Base-by-base conservation (phyloP, 108 stramenopile genomes). In the Pseudonitzschia delicatissima region DNA sequence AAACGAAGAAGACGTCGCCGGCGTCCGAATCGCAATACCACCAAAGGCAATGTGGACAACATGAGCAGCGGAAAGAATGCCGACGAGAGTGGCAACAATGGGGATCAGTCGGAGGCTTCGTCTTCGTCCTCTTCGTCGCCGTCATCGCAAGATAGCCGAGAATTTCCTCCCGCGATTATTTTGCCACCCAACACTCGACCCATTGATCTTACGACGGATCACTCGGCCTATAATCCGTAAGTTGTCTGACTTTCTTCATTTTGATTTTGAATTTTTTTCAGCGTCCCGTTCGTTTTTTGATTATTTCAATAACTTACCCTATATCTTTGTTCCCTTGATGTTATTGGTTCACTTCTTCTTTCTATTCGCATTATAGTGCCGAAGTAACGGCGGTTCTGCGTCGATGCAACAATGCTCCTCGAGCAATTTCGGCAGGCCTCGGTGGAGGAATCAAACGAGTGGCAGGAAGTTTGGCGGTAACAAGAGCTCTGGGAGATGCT, bases 391-490 rank as follows among this genome's bases (percentile, higher is more conserved):
- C 85, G 1, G 92, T 93, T 11, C 72, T 85, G 21, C 78, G 79
- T 35, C 82, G 92, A 42, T 93, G 92, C 67, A 86, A 90, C 64
- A 86, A 87, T 77, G 89, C 87, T 28, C 92, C 89, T 12, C 76
- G 83, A 32, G 87, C 89, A 0, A 89, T 93, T 21, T 82, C 87
- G 32, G 70, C 82, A 26, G 81, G 87, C 37, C 75, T 86, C 5
- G 84, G 82, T 20, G 92, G 92, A 6, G 92, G 92, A 0, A 93
- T 93, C 72, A 90, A 89, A 64, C 79, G 92, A 34, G 92, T 93
- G 20, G 92, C 92, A 5, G 92, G 92, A 9, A 84, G 82, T 59
- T 64, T 93, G 20, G 87, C 89, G 5, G 92, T 93, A 11, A 93
- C 92, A 6, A 66, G 92, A 49, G 92, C 92, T 1, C 72, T 93